Evolutionary conservation across 345 rosid species (phyloP).

Genomic region (Limnanthes douglasii): DNA sequence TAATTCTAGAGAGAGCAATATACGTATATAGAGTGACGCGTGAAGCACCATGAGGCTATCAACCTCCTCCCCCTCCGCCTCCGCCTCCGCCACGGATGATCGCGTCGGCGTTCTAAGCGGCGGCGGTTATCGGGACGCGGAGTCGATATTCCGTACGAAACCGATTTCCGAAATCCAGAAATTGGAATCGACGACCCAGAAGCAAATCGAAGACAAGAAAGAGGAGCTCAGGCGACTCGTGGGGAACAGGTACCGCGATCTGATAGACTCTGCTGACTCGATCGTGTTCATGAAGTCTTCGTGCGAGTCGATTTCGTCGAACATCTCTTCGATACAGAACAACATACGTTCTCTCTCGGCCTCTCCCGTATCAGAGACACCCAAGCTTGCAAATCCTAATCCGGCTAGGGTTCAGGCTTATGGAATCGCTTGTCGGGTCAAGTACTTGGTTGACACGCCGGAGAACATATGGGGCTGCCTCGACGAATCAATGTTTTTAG

Average conservation of each 20-base stretch:
- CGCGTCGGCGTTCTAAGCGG: constrained; percentile 23
- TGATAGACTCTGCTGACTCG: constrained; percentile 93
- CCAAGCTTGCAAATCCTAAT: constrained; percentile 18
- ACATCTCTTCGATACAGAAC: constrained; percentile 48
- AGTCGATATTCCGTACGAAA: constrained; percentile 65
- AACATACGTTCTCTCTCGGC: constrained; percentile 50
- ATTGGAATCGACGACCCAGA: constrained; percentile 51
- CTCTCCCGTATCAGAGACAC: constrained; percentile 31
- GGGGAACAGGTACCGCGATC: constrained; percentile 82
- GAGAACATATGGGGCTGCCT: constrained; percentile 96
- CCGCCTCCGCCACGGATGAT: constrained; percentile 18
- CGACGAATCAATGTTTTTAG: constrained; percentile 81
- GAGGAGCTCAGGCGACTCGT: constrained; percentile 91
- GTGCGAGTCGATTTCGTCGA: constrained; percentile 51
- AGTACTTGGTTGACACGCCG: constrained; percentile 84
- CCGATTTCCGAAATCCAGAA: constrained; percentile 67
- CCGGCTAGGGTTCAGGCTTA: constrained; percentile 30
- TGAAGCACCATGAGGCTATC: constrained; percentile 22
- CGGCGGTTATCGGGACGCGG: constrained; percentile 67
- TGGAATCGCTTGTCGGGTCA: constrained; percentile 78
- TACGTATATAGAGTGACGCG: constrained; percentile 3
- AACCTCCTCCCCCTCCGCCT: constrained; percentile 18
- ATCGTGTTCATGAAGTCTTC: constrained; percentile 80
- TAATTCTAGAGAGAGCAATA: constrained; percentile 7
- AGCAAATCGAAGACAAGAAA: constrained; percentile 81